Evolutionary conservation across 441 rosid species (phyloP), one percentile per base, ranked within the genome.

Genomic region (Daphne laureola): DNA sequence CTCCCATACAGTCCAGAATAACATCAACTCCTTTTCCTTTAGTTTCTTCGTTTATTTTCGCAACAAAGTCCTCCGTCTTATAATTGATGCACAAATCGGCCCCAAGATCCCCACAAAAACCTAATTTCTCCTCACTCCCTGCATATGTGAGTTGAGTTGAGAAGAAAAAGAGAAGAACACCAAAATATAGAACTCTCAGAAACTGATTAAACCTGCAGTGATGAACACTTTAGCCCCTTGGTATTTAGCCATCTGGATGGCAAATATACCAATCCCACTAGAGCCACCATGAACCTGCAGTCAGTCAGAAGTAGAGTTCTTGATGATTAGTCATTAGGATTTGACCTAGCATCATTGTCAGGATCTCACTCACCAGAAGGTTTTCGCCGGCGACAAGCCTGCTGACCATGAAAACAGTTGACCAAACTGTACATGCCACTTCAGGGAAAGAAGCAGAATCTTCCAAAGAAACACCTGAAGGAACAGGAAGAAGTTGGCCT

Each of bases 371-470:
- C n/a, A 89, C 94, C 90, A 89, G 63, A 64, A 89, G 73, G 8
- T 84, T 67, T 73, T 92, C 94, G 16, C 94, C 94, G 13, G 83
- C 53, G 15, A 85, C 73, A 54, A 86, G 78, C 53, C 68, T 72
- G 49, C 96, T 83, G 68, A 46, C 79, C 97, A 92, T 89, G 64
- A 89, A 86, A 64, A 81, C 77, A 60, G 94, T 88, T 0, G 98
- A 92, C 96, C 98, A 86, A 74, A 92, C 98, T 63, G 95, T 84
- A 61, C 96, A 88, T 1, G 91, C 85, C 62, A 86, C 98, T 72
- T 92, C 96, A 12, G 96, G 92, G 58, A 89, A 76, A 71, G 80
- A 73, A n/a, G 84, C 67, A 42, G 94, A 96, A 65, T 92, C 96
- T 49, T 75, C 72, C 9, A 89, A 73, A 3, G 94, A 82, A 58